Base-by-base conservation (phyloP, 2,329 filamentous ascomycete genomes). In the Alternaria sp. region DNA sequence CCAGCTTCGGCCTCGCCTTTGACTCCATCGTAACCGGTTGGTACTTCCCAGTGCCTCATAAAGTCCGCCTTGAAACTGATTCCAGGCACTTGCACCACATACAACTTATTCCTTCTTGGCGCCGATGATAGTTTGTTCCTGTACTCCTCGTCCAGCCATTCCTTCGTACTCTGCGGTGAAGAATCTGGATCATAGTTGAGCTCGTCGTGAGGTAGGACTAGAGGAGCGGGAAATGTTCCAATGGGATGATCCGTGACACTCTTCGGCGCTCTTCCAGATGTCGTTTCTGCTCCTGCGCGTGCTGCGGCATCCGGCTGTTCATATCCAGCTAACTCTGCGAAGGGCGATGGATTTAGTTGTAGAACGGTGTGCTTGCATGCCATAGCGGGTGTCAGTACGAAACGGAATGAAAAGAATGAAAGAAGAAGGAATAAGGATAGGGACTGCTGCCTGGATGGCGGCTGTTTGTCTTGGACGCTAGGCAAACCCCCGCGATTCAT, bases 201-300 rank as follows among this genome's bases (percentile, higher is more conserved):
- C 19, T 87, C 86, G 70, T 91, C 89, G 3, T 80, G 82, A 0
- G 89, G 89, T 0, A 91, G 77, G 0, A 90, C 79, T 6, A 91
- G 72, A 0, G 89, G 88, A 0, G 81, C 86, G 0, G 88, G 89
- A 64, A 89, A 91, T 1, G 44, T 50, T 2, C 68, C 69, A 1
- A 66, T 70, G 3, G 68, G 44, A 49, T 50, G 51, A 36, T 45
- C 40, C 19, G 21, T 58, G 7, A 51, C 50, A 1, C 30, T 57
- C 44, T 52, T 61, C 6, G 58, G 36, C 11, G 28, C 28, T 15
- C 59, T 59, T 5, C 61, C 61, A 12, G 65, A 66, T 51, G 19
- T 75, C 69, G 26, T 64, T 17, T 61, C 63, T 49, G 71, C 72
- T 49, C 71, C 73, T 23, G 72, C 57, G 17, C 77, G 68, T 51